These are phyloP conservation scores for Pichia sp. DNA, from an alignment of 1,139 yeast species.

Conservation along the genomic window DNA sequence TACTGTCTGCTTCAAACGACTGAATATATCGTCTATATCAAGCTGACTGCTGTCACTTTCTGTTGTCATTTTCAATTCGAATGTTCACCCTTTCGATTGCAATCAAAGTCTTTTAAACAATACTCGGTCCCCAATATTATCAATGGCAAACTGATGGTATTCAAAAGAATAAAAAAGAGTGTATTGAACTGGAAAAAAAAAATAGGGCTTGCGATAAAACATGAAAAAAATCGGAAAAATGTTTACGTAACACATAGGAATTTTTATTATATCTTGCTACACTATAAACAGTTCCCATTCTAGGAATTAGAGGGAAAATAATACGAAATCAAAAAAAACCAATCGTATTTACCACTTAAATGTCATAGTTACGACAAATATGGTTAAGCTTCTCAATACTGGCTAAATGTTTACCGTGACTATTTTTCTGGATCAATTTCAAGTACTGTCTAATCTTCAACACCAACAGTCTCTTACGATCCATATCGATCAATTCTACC, in stretches of 20 bases:
- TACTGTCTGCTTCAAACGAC: slow-evolving; percentile 16
- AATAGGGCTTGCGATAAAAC: not conserved
- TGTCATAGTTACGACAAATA: slow-evolving; percentile 33
- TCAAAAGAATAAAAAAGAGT: not conserved
- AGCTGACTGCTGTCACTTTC: not conserved
- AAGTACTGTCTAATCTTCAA: slow-evolving; percentile 58
- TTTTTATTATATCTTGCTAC: not conserved
- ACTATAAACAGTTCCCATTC: not conserved
- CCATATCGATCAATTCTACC: slow-evolving; percentile 73
- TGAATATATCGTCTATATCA: slow-evolving; percentile 27
- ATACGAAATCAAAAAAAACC: not conserved
- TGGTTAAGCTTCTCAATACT: slow-evolving; percentile 76
- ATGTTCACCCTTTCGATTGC: no score
- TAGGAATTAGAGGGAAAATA: not conserved
- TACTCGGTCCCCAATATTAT: not conserved
- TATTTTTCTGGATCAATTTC: slow-evolving; percentile 53
- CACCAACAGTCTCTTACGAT: slow-evolving; percentile 59
- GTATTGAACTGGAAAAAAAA: not conserved
- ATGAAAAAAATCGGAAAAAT: not conserved
- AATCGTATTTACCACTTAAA: not conserved
- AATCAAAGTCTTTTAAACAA: no score
- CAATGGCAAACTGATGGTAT: not conserved
- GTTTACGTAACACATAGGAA: not conserved
- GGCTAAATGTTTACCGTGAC: slow-evolving; percentile 79
- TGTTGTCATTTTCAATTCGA: not conserved